phyloP scores from a whole-genome alignment of 441 rosid species.

The Populus hybrid region DNA sequence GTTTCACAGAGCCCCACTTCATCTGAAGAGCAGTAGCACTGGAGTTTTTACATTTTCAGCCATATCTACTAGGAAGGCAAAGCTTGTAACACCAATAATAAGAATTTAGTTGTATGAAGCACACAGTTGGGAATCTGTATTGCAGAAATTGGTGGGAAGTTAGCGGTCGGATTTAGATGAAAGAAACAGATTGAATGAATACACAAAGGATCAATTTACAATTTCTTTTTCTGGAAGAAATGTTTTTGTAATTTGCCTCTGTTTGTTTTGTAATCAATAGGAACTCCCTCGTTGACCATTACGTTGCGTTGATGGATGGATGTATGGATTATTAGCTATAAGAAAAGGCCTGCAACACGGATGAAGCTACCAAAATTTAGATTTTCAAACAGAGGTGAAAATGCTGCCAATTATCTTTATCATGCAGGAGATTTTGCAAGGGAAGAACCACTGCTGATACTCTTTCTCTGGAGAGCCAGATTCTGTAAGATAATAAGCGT shows the following conservation, averaged over 20 bases:
- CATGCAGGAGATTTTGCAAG: too few species aligned
- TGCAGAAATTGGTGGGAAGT: neutral
- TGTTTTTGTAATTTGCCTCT: neutral
- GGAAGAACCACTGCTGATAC: too few species aligned
- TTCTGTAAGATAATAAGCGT: too few species aligned
- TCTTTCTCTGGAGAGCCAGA: too few species aligned
- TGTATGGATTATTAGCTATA: neutral
- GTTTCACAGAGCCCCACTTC: constrained; percentile 28
- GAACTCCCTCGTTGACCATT: neutral
- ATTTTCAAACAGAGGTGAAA: neutral
- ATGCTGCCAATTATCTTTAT: neutral
- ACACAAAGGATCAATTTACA: neutral
- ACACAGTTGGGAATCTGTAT: neutral
- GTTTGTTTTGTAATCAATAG: neutral
- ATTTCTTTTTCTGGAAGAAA: neutral
- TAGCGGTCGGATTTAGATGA: neutral
- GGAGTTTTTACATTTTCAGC: neutral
- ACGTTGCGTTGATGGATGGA: neutral
- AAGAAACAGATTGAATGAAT: neutral
- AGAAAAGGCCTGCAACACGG: neutral
- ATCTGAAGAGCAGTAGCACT: constrained; percentile 26
- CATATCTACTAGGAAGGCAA: neutral
- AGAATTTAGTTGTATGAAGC: neutral
- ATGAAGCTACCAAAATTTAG: too few species aligned
- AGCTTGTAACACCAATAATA: neutral